A percentile compares a stretch with the other conserved stretches of the same genome.
Conservation (phyloP, 2,329 filamentous ascomycete species). For the Pseudophaeomoniella oleicola region DNA sequence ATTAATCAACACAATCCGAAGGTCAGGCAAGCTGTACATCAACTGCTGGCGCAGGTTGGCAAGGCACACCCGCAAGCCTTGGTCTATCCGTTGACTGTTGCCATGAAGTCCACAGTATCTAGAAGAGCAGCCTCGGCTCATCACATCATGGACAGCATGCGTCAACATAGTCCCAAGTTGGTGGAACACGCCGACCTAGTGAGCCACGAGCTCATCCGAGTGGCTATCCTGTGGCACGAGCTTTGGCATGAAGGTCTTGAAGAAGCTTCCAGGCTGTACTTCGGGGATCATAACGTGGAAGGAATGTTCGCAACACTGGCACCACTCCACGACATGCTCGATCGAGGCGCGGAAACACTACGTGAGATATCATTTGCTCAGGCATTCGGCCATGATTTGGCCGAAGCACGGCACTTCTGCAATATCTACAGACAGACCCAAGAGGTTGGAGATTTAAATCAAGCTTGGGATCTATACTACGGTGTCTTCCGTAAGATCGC, state of each 20-base stretch:
- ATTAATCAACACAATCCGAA: constrained; percentile 91
- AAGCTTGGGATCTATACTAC: constrained; percentile 98
- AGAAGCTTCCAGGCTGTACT: constrained; percentile 91
- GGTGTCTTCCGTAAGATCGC: constrained; percentile 94
- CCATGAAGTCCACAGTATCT: constrained; percentile 87
- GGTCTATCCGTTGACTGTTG: constrained; percentile 92
- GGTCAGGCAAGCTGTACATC: constrained; percentile 82
- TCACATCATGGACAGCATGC: constrained; percentile 96
- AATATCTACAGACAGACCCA: constrained; percentile 77
- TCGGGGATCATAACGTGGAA: constrained; percentile 92
- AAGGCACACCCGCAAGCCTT: constrained; percentile 89
- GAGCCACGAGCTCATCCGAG: constrained; percentile 90
- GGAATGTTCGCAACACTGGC: constrained; percentile 90
- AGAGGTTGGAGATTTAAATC: constrained; percentile 88
- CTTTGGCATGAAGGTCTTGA: constrained; percentile 97
- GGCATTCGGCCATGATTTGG: constrained; percentile 87
- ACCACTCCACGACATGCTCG: constrained; percentile 81
- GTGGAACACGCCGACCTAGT: constrained; percentile 93
- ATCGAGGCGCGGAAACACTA: constrained; percentile 81
- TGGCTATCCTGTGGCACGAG: constrained; percentile 96
- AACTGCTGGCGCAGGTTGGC: constrained; percentile 81
- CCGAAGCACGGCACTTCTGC: constrained; percentile 93
- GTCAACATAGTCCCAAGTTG: constrained; percentile 78
- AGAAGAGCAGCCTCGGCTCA: constrained; percentile 75
- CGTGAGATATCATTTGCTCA: constrained; percentile 95